Base-by-base conservation (phyloP, 2,329 filamentous ascomycete genomes). In the Hypoxylon sp. region DNA sequence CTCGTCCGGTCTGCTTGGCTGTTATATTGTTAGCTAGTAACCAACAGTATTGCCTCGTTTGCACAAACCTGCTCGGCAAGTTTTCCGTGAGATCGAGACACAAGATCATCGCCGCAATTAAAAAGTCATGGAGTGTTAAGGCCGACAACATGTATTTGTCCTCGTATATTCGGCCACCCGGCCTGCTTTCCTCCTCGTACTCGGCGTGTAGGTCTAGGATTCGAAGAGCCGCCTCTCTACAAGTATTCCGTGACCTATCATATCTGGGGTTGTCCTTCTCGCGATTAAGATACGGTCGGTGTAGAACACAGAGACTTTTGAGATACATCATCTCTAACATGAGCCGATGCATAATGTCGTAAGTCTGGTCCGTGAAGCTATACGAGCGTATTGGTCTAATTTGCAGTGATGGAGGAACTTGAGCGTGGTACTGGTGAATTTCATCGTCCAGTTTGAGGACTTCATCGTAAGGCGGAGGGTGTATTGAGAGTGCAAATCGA, bases 51-150 rank as follows among this genome's bases (percentile, higher is more conserved):
- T n/a, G 33, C 27, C 4, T 54, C 20, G 10, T 30, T 40, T 6
- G 13, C 42, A 33, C 77, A 70, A 77, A 83, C 83, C 74, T 79
- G 68, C 77, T 79, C 20, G 80, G 77, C 30, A 73, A 70, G 17
- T 80, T 80, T 68, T 84, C 82, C 25, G 78, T 80, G 11, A 85
- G 75, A 68, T 86, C 84, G 2, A 90, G 76, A 63, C 86, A 90
- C 5, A 90, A 73, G 44, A 90, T 84, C 85, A 89, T 90, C 11
- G 86, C 84, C 0, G 88, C 88, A 17, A 89, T 82, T 27, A 90
- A 77, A 66, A 88, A 90, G 70, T 89, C 86, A 35, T 88, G 85
- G 22, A 85, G 78, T 4, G 84, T 85, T 49, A 89, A 74, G 2
- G 83, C 84, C 2, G 83, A 83, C 6, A 89, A 75, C 79, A 89